Conservation (phyloP, 2,329 filamentous ascomycete species). For the Bipolaris gigantea region DNA sequence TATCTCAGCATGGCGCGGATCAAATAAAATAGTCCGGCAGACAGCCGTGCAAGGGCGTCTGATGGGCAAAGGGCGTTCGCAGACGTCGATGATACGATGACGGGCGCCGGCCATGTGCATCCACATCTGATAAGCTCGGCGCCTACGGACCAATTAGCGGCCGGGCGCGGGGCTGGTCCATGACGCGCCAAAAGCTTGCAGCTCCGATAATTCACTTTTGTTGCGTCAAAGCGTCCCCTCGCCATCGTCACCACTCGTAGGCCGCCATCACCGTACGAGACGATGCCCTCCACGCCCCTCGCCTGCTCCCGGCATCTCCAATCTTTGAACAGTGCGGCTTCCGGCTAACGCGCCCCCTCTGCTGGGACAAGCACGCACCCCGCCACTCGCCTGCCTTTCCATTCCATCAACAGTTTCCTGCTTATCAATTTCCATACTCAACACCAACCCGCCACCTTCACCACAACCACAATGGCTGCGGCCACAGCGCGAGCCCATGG, state of each 20-base stretch:
- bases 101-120: too few species aligned
- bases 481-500: constrained; percentile 44
- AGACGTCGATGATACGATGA: constrained; percentile 13
- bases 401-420: not conserved
- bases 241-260: constrained; percentile 26
- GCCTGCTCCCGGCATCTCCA: constrained; percentile 25
- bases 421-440: too few species aligned
- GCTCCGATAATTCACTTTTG: constrained; percentile 11
- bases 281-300: constrained; percentile 34
- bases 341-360: constrained; percentile 33
- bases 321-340: constrained; percentile 29
- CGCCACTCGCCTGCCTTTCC: not conserved
- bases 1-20: constrained; percentile 17
- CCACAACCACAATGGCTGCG: constrained; percentile 31
- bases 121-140: constrained; percentile 33
- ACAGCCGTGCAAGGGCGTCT: constrained; percentile 3
- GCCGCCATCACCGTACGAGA: constrained; percentile 17
- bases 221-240: constrained; percentile 21
- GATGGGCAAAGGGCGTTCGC: constrained; percentile 2
- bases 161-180: constrained; percentile 10
- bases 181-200: constrained; percentile 20
- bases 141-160: constrained; percentile 8
- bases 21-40: constrained; percentile 4
- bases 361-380: constrained; percentile 2
- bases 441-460: not conserved